These are phyloP conservation scores for Monosporascus sp. DNA, from an alignment of 2,329 filamentous ascomycete species.

Conservation along the genomic window DNA sequence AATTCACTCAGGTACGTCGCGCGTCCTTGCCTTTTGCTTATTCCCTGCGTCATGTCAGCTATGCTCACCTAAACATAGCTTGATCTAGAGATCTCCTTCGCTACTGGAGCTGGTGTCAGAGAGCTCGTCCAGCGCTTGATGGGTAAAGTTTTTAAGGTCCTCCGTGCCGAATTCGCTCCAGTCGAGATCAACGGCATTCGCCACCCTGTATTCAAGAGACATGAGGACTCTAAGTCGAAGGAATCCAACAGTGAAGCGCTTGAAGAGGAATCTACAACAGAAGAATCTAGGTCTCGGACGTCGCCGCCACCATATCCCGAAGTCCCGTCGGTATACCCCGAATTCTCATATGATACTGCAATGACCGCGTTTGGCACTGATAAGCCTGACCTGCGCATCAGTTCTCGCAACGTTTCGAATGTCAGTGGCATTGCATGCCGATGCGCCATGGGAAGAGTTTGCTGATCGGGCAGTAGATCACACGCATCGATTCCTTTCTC, in stretches of 20 bases:
- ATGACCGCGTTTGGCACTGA: conserved; percentile 83
- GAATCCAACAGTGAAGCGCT: too few relatives aligned
- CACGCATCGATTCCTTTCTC: conserved; percentile 58
- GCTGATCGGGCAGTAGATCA: conserved; percentile 46
- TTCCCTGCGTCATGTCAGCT: background rate
- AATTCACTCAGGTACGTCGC: conserved; percentile 82
- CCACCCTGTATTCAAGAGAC: conserved; percentile 3
- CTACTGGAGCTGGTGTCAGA: conserved; percentile 68
- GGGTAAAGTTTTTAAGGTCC: conserved; percentile 45
- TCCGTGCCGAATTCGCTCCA: conserved; percentile 38
- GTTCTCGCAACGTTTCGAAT: conserved; percentile 37
- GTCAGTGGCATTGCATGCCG: conserved; percentile 34
- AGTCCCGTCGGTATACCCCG: background rate
- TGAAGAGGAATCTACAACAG: too few relatives aligned
- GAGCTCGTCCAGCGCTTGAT: conserved; percentile 46
- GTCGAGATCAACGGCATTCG: conserved; percentile 23
- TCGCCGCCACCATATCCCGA: background rate
- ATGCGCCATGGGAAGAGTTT: too few relatives aligned
- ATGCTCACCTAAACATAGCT: conserved; percentile 46
- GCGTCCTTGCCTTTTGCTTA: conserved; percentile 12
- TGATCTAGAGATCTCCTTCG: conserved; percentile 92
- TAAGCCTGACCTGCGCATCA: conserved; percentile 83
- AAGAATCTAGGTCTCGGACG: too few relatives aligned
- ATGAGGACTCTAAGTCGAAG: background rate
- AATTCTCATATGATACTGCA: conserved; percentile 61